Base-by-base conservation (phyloP, 805 yeast genomes). In the Komagataella kurtzmanii region DNA sequence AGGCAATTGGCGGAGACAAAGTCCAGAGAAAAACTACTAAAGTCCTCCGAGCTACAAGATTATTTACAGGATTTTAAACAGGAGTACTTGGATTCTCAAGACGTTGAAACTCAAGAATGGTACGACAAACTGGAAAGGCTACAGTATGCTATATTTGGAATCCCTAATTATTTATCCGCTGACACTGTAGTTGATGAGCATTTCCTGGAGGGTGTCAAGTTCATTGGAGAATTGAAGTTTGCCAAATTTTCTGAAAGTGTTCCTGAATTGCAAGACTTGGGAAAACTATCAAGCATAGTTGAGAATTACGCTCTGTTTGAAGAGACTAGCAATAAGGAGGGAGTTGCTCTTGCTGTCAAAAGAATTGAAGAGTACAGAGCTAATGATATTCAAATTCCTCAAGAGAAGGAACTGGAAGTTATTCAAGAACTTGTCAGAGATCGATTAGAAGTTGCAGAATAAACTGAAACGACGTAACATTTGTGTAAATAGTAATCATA, bases 131-230 rank as follows among this genome's bases (percentile, higher is more conserved):
- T 90, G 53, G 81, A 80, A 53, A 80, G 98, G 62, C 75, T 89
- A 58, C 95, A 87, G 65, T 79, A 74, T 58, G 90, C 95, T 0
- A 65, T 88, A 24, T 90, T 81, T 61, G 97, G 97, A n/a, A 85
- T 89, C 52, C 80, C 81, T 54, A 88, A 86, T 24, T 80, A 79
- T 51, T 70, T 77, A 52, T 72, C 80, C 48, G 82, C 76, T 52
- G 79, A 79, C 51, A 75, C 82, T 57, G 64, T 67, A 17, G 80
- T 81, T 12, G 85, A 84, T 60, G 68, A 73, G 49, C 70, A 73
- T 53, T 84, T 85, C 50, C 69, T 80, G 24, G 70, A 77, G 51
- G 97, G 97, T 21, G 71, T 90, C 46, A 71, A 78, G 57, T 79
- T 68, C 57, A 77, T 88, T 45, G 88, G 95, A 24, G 72, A 79